Evolutionary conservation across 192 early-diverging fungal species (phyloP).

Genomic region (Umbelopsis sp.): DNA sequence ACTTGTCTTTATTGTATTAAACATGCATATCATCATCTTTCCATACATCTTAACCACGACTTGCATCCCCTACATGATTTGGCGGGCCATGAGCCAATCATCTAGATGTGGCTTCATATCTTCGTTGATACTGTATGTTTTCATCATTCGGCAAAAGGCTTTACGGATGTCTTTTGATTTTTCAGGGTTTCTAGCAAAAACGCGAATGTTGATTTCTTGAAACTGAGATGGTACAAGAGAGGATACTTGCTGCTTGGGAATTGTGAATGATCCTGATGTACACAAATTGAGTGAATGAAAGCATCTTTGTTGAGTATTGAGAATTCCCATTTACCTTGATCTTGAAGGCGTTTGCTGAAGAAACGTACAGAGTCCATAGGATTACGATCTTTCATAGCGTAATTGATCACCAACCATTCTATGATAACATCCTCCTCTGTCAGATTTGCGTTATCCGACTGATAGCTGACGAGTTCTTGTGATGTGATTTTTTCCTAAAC

Average conservation of each 20-base stretch:
- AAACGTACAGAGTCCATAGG: slow-evolving; percentile 80
- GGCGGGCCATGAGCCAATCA: not conserved
- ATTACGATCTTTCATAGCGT: slow-evolving; percentile 78
- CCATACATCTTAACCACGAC: not conserved
- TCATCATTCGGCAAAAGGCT: slow-evolving; percentile 34
- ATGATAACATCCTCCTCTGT: slow-evolving; percentile 69
- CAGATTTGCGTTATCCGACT: slow-evolving; percentile 48
- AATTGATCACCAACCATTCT: slow-evolving; percentile 68
- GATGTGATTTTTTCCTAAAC: slow-evolving; percentile 50
- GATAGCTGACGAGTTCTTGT: slow-evolving; percentile 63
- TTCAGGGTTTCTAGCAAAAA: slow-evolving; percentile 61
- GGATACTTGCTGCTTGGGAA: slow-evolving; percentile 73
- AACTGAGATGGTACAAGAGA: slow-evolving; percentile 68
- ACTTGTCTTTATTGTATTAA: slow-evolving; percentile 17
- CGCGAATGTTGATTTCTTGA: slow-evolving; percentile 69
- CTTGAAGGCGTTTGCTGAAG: slow-evolving; percentile 56
- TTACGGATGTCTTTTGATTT: slow-evolving; percentile 52
- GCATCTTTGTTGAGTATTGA: not conserved
- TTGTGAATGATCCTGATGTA: slow-evolving; percentile 50
- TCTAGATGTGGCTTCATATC: slow-evolving; percentile 2
- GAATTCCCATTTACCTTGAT: not conserved
- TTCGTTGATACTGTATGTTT: not conserved
- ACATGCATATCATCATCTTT: slow-evolving; percentile 9
- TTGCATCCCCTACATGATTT: not conserved
- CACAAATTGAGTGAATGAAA: not conserved